Evolutionary conservation across 1,139 yeast species (phyloP).

Genomic region (Debaryomyces singareniensis): DNA sequence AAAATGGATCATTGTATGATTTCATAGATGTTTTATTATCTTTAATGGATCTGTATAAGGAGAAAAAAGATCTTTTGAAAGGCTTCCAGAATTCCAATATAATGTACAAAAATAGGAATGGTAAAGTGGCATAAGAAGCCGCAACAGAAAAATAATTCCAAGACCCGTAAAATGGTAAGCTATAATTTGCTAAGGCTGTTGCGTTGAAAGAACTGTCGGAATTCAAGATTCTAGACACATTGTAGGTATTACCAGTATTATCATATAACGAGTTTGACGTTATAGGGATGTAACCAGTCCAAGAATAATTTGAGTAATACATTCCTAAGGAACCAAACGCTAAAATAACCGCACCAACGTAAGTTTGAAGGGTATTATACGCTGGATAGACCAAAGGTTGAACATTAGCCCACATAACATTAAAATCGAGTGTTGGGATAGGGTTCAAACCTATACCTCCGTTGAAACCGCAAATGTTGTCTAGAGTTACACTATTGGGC

Average conservation of each 20-base stretch:
- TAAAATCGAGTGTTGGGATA: conserved; percentile 46
- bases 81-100: conserved; percentile 30
- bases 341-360: conserved; percentile 34
- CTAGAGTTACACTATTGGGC: conserved; percentile 48
- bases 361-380: conserved; percentile 34
- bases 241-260: conserved; percentile 40
- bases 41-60: conserved; percentile 36
- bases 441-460: conserved; percentile 55
- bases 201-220: conserved; percentile 29
- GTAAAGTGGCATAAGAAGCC: conserved; percentile 14
- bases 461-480: conserved; percentile 45
- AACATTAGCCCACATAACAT: conserved; percentile 12
- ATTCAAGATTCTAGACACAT: conserved; percentile 36
- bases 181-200: conserved; percentile 36
- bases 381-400: conserved; percentile 32
- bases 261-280: conserved; percentile 41
- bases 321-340: conserved; percentile 36
- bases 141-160: conserved; percentile 27
- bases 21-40: conserved; percentile 23
- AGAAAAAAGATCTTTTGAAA: conserved; percentile 20
- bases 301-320: conserved; percentile 43
- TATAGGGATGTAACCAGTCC: conserved; percentile 48
- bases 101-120: conserved; percentile 52
- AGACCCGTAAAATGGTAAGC: conserved; percentile 41
- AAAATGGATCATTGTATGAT: conserved; percentile 43